Percentiles rank a stretch among this genome's conserved stretches.
Evolutionary conservation across 2,329 filamentous ascomycete species (phyloP).

Genomic region (Metarhizium humberi): DNA sequence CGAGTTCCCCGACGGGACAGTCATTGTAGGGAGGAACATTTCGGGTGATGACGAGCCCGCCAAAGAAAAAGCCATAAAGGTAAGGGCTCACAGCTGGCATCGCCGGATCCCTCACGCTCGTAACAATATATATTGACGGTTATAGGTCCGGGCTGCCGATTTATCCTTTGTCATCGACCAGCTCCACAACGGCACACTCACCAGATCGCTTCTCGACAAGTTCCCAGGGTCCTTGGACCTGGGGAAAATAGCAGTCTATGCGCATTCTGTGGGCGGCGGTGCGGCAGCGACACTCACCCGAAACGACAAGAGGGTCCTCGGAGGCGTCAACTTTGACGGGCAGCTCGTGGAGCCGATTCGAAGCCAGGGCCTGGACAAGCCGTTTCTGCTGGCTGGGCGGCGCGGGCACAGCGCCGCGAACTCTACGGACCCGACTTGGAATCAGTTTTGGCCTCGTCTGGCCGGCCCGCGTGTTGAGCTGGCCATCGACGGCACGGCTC

Average conservation of each 20-base stretch:
- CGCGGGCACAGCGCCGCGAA: conserved; percentile 19
- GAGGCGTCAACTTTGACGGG: conserved; percentile 33
- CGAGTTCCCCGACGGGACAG: conserved; percentile 34
- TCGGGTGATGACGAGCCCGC: conserved; percentile 6
- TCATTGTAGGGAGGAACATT: conserved; percentile 15
- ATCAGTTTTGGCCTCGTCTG: conserved; percentile 18
- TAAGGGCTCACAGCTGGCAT: conserved; percentile 5
- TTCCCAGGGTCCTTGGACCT: conserved; percentile 17
- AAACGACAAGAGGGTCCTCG: conserved; percentile 14
- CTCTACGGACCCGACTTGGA: conserved; percentile 22
- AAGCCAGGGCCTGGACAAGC: conserved; percentile 3
- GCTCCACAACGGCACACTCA: conserved; percentile 13
- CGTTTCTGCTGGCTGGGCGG: conserved; percentile 22
- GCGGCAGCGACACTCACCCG: conserved; percentile 17
- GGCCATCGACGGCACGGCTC: conserved; percentile 15
- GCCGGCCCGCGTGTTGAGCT: conserved; percentile 16
- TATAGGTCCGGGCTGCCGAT: conserved; percentile 23
- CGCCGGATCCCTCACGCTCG: too few species aligned
- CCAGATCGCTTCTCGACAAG: conserved; percentile 9
- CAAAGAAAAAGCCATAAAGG: conserved; percentile 12
- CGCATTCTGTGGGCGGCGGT: conserved; percentile 30
- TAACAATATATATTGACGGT: background rate
- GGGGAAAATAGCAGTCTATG: conserved; percentile 16
- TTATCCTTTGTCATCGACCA: conserved; percentile 25
- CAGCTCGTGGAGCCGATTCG: conserved; percentile 17